These are phyloP conservation scores for Plasmopara viticola DNA, from an alignment of 352 stramenopile genomes.

Conservation along the genomic window DNA sequence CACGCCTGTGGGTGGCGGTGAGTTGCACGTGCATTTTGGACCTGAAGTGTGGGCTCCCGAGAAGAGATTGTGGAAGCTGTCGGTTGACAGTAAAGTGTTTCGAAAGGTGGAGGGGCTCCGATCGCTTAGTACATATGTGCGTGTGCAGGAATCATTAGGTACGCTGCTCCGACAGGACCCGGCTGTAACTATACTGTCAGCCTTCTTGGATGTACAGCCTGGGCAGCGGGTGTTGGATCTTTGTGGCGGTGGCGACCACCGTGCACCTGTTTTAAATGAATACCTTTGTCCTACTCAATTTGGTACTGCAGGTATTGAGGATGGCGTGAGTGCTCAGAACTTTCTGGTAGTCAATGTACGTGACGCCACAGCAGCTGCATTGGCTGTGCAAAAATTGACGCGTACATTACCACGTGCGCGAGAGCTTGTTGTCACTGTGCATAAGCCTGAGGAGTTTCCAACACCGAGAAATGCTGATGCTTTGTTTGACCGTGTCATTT, in stretches of 20 bases:
- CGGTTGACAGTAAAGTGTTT: slow-evolving; percentile 71
- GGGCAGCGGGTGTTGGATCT: slow-evolving; percentile 74
- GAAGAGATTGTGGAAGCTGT: slow-evolving; percentile 73
- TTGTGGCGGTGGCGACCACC: slow-evolving; percentile 61
- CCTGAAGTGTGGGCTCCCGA: slow-evolving; percentile 61
- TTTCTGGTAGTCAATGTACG: slow-evolving; percentile 74
- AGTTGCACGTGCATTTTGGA: slow-evolving; percentile 43
- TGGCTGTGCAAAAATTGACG: slow-evolving; percentile 45
- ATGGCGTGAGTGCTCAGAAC: slow-evolving; percentile 7
- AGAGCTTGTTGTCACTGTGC: slow-evolving; percentile 53
- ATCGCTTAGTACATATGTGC: slow-evolving; percentile 90
- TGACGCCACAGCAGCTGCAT: slow-evolving; percentile 44
- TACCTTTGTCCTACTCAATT: slow-evolving; percentile 17
- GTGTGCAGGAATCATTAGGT: slow-evolving; percentile 80
- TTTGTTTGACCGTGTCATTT: slow-evolving; percentile 73
- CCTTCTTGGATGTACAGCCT: slow-evolving; percentile 88
- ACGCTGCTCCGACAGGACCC: slow-evolving; percentile 93
- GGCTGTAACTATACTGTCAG: slow-evolving; percentile 92
- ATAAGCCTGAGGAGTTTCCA: slow-evolving; percentile 75
- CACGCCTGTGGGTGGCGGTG: slow-evolving; percentile 44
- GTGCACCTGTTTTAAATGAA: slow-evolving; percentile 51
- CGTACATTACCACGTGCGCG: slow-evolving; percentile 46
- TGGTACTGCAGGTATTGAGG: slow-evolving; percentile 15
- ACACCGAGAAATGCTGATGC: slow-evolving; percentile 19
- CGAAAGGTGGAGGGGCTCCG: slow-evolving; percentile 84